Evolutionary conservation across 208 protist species (phyloP).

Genomic region (Angomonas desouzai): DNA sequence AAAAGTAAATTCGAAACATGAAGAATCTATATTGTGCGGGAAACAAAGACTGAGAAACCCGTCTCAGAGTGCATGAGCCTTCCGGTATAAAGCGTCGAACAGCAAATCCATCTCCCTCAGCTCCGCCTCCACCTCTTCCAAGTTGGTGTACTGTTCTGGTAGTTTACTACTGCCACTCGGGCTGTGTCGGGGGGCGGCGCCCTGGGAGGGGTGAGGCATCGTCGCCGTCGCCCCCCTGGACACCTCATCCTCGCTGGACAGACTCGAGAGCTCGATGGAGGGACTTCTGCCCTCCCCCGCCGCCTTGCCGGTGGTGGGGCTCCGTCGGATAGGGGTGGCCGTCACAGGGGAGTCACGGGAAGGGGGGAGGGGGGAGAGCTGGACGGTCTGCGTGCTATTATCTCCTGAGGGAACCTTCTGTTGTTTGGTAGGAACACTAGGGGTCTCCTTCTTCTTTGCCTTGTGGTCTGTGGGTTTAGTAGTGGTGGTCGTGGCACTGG

Average conservation of each 20-base stretch:
- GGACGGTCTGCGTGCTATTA: too few relatives aligned
- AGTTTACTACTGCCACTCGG: not conserved
- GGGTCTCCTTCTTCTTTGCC: not conserved
- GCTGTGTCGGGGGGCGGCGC: not conserved
- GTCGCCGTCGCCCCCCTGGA: not conserved
- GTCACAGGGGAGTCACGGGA: not conserved
- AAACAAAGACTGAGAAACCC: not conserved
- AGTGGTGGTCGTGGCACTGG: not conserved
- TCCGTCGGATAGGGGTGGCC: not conserved
- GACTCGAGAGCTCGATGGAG: constrained; percentile 34
- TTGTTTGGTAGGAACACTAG: too few relatives aligned
- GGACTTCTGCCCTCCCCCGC: constrained; percentile 8
- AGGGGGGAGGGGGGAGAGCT: not conserved
- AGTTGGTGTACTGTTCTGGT: not conserved
- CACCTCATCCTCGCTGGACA: constrained; percentile 19
- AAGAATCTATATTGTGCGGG: not conserved
- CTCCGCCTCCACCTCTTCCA: constrained; percentile 7
- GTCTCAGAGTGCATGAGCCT: constrained; percentile 1
- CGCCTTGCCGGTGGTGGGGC: not conserved
- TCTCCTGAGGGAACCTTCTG: too few relatives aligned
- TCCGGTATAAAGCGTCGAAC: constrained; percentile 13
- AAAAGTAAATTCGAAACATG: constrained; percentile 4
- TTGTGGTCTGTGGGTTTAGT: not conserved
- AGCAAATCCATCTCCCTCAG: constrained; percentile 7
- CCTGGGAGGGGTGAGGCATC: not conserved